Base-by-base conservation (phyloP, 2,329 filamentous ascomycete genomes). In the Fusarium sp. region DNA sequence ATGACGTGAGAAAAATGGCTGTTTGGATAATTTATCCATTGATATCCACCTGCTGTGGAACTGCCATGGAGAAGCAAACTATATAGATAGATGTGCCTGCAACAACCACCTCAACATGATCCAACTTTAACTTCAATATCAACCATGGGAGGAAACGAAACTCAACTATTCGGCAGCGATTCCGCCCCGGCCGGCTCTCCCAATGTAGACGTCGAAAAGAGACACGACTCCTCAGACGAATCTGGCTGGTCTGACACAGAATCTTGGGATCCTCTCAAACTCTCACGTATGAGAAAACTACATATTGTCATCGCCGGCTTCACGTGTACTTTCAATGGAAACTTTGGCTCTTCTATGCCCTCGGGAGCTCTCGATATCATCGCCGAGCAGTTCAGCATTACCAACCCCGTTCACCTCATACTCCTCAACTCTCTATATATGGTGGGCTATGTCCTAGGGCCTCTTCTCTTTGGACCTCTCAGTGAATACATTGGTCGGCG, bases 391-490 rank as follows among this genome's bases (percentile, higher is more conserved):
- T 82, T 82, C 55, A 44, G 58, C 20, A 77, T 82, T 48, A 64
- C 76, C 10, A 49, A 72, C 44, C 75, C 72, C 33, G 57, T 78
- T 9, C 73, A 80, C 22, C 79, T 82, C 17, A 78, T 77, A 14
- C 77, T 82, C 6, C 79, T 82, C 65, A 82, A 82, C 77, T 82
- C 81, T 15, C 73, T 82, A 5, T 82, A 81, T 51, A 82, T 82
- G 81, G 74, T 77, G 38, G 81, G 81, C 35, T 82, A 82, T 42
- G 81, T 82, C 11, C 68, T 82, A 2, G 80, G 81, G 5, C 81
- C 81, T 31, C 72, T 82, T 3, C 70, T 82, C 20, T 81, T 82
- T 41, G 81, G 80, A 2, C 81, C 81, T 13, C 69, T 82, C 26
- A 82, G 81, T 71, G 81, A 82, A 65, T 81, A 81, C 58, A 69